Percentiles rank a stretch among this genome's conserved stretches.
Conservation (phyloP, 768 basidiomycete genomes). For the Mycena epipterygia region DNA sequence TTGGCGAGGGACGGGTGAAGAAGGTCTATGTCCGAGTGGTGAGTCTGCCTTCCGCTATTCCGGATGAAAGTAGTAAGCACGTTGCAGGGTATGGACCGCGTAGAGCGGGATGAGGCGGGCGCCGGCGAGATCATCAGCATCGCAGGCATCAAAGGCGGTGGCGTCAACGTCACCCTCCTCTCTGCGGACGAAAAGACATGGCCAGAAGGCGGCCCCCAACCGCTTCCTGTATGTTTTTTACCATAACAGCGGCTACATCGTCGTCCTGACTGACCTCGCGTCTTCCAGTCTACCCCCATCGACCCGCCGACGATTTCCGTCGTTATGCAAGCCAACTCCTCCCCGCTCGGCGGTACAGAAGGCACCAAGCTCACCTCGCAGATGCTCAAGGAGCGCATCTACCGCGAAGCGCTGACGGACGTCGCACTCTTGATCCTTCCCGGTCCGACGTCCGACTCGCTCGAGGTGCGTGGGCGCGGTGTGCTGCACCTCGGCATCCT, state of each 20-base stretch:
- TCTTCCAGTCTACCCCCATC: slow-evolving; percentile 55
- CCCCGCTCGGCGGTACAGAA: slow-evolving; percentile 60
- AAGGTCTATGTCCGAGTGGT: slow-evolving; percentile 47
- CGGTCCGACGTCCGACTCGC: slow-evolving; percentile 62
- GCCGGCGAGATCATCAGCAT: slow-evolving; percentile 66
- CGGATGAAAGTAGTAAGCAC: slow-evolving; percentile 36
- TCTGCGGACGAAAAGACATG: slow-evolving; percentile 56
- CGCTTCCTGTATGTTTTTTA: slow-evolving; percentile 51
- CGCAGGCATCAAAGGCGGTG: slow-evolving; percentile 62
- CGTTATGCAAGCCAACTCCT: slow-evolving; percentile 62
- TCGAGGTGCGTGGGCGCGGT: slow-evolving; percentile 63
- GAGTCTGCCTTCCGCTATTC: slow-evolving; percentile 18
- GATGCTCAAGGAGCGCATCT: slow-evolving; percentile 61
- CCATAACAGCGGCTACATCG: neutral
- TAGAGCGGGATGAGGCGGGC: slow-evolving; percentile 59
- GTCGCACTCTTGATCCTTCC: slow-evolving; percentile 64
- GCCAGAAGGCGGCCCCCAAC: slow-evolving; percentile 54
- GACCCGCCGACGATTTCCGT: slow-evolving; percentile 66
- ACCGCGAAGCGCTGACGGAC: slow-evolving; percentile 66
- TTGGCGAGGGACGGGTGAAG: slow-evolving; percentile 65
- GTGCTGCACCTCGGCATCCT: slow-evolving; percentile 67
- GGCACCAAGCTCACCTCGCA: slow-evolving; percentile 65
- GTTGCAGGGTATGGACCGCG: slow-evolving; percentile 52
- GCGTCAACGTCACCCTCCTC: slow-evolving; percentile 61
- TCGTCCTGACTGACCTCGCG: neutral